Evolutionary conservation across 2,329 filamentous ascomycete species (phyloP).

Genomic region (Phyllosticta citribraziliensis): DNA sequence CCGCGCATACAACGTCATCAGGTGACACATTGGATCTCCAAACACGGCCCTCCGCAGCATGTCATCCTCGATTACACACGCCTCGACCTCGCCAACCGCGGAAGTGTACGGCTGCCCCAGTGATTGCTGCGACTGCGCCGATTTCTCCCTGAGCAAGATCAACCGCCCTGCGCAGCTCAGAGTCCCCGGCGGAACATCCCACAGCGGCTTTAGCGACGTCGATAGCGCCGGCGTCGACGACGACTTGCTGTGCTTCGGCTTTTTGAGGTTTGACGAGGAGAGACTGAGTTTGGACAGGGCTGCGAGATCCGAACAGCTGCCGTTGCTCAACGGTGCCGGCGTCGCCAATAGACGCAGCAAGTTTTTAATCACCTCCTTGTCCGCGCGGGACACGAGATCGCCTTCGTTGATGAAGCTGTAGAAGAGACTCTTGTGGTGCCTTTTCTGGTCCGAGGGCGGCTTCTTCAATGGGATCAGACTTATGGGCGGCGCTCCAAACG

Average conservation of each 20-base stretch:
- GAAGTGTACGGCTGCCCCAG: neutral
- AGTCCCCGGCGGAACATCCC: conserved; percentile 56
- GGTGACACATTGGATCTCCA: conserved; percentile 71
- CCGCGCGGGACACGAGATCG: conserved; percentile 68
- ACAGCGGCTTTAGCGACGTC: conserved; percentile 26
- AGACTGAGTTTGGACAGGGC: neutral
- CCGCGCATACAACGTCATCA: conserved; percentile 67
- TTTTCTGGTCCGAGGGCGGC: conserved; percentile 29
- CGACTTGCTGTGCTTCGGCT: conserved; percentile 10
- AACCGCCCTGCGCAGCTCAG: conserved; percentile 62
- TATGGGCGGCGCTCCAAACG: conserved; percentile 74
- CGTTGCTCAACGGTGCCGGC: conserved; percentile 38
- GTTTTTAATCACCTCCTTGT: conserved; percentile 64
- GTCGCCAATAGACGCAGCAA: conserved; percentile 61
- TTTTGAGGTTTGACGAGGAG: neutral
- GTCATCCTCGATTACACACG: conserved; percentile 58
- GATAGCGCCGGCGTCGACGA: conserved; percentile 12
- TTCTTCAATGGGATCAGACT: conserved; percentile 59
- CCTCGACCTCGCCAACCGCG: conserved; percentile 40
- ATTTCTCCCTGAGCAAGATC: conserved; percentile 47
- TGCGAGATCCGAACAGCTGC: neutral
- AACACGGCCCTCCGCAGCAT: conserved; percentile 63
- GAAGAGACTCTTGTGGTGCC: conserved; percentile 58
- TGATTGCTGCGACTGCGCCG: conserved; percentile 1
- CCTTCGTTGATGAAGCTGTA: conserved; percentile 77